Evolutionary conservation across 2,329 filamentous ascomycete species (phyloP).

Genomic region (Diaporthe batatas): DNA sequence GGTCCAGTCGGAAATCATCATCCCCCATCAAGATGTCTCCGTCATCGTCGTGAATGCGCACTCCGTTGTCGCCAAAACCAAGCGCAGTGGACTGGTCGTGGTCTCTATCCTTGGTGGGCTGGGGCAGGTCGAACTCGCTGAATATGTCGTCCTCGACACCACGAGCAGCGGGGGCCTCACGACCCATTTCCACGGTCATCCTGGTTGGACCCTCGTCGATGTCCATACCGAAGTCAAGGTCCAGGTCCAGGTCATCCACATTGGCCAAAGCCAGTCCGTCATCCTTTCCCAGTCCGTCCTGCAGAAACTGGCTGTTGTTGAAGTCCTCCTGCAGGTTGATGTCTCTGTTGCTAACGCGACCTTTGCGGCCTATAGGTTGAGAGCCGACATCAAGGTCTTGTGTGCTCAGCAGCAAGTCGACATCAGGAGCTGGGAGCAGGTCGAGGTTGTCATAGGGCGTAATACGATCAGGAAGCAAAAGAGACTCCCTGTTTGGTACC

Average conservation of each 20-base stretch:
- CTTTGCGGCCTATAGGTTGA: constrained; percentile 71
- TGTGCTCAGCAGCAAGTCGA: constrained; percentile 84
- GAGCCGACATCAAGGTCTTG: constrained; percentile 53
- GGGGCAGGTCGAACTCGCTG: constrained; percentile 72
- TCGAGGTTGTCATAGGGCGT: constrained; percentile 89
- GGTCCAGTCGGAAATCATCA: constrained; percentile 75
- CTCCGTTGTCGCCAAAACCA: constrained; percentile 65
- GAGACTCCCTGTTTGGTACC: constrained; percentile 84
- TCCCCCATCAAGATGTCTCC: constrained; percentile 73
- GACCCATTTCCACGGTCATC: constrained; percentile 86
- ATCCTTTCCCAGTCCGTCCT: constrained; percentile 72
- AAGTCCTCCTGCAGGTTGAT: constrained; percentile 79
- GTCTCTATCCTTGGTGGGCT: constrained; percentile 68
- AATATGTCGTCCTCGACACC: constrained; percentile 78
- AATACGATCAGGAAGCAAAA: constrained; percentile 91
- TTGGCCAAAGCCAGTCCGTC: constrained; percentile 67
- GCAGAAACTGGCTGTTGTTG: constrained; percentile 84
- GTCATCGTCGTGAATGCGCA: constrained; percentile 74
- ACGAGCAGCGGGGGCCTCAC: constrained; percentile 81
- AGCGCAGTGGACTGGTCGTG: constrained; percentile 68
- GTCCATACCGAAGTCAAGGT: constrained; percentile 81
- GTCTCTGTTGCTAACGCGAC: constrained; percentile 70
- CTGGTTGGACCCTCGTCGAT: constrained; percentile 72
- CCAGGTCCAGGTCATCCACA: constrained; percentile 76
- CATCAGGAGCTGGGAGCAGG: constrained; percentile 86